phyloP scores from a whole-genome alignment of 257 asterid species.

The Nicotiana knightiana region DNA sequence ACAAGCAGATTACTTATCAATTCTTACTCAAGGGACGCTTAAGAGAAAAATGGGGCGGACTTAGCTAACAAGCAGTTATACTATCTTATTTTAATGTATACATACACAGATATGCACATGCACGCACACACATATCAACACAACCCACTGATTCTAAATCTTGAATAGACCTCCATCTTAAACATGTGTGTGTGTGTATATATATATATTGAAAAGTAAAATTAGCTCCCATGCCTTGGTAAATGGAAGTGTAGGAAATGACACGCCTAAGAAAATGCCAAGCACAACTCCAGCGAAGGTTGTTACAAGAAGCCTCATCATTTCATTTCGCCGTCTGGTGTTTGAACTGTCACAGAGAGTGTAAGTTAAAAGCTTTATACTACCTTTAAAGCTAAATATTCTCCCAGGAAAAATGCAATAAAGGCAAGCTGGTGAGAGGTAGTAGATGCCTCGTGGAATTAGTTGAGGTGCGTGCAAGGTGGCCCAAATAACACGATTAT shows the following conservation, averaged over 20 bases:
- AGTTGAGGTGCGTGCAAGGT: no score
- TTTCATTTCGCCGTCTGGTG: slow-evolving; percentile 56
- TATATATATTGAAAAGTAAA: not conserved
- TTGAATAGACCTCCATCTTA: not conserved
- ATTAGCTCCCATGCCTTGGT: slow-evolving; percentile 52
- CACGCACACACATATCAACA: no score
- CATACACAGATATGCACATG: no score
- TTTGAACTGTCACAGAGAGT: slow-evolving; percentile 26
- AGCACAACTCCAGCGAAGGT: slow-evolving; percentile 63
- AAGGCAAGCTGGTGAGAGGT: no score
- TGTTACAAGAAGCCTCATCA: slow-evolving; percentile 65
- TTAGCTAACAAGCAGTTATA: no score
- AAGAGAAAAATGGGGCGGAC: not conserved
- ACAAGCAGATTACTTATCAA: slow-evolving; percentile 1
- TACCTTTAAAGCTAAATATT: not conserved
- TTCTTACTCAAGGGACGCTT: not conserved
- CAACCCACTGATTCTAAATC: not conserved
- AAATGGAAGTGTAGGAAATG: slow-evolving; percentile 59
- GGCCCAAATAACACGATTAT: no score
- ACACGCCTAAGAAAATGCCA: slow-evolving; percentile 83
- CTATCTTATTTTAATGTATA: no score
- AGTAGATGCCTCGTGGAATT: no score
- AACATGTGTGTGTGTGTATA: not conserved
- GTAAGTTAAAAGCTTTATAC: not conserved
- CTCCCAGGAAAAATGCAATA: not conserved